phyloP scores from a whole-genome alignment of 1,139 yeast species.

The Hanseniaspora uvarum region DNA sequence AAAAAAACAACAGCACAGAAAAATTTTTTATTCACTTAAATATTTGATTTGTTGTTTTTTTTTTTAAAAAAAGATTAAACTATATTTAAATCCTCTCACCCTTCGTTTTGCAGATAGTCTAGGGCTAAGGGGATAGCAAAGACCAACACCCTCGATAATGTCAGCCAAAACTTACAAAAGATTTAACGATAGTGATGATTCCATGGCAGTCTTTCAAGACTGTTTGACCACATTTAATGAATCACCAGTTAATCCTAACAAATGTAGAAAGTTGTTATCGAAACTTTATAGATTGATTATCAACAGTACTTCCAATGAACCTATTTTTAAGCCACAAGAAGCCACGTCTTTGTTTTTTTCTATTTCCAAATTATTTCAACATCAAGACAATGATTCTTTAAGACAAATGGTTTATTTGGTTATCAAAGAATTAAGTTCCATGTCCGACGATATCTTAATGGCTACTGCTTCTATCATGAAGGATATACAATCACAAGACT shows the following conservation, averaged over 20 bases:
- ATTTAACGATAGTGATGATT: conserved; percentile 48
- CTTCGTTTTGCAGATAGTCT: too few species aligned
- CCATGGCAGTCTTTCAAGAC: conserved; percentile 95
- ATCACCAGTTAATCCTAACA: conserved; percentile 77
- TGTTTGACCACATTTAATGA: conserved; percentile 89
- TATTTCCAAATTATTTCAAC: conserved; percentile 88
- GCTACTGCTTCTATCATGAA: conserved; percentile 97
- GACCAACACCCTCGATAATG: conserved; percentile 35
- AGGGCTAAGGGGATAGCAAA: too few species aligned
- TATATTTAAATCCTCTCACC: too few species aligned
- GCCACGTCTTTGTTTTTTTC: conserved; percentile 90
- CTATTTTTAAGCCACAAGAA: conserved; percentile 75
- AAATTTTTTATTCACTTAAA: too few species aligned
- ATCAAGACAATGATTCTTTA: conserved; percentile 66
- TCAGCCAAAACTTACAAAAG: conserved; percentile 83
- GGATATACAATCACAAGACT: conserved; percentile 85
- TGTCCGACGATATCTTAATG: conserved; percentile 90
- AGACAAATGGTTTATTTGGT: conserved; percentile 92
- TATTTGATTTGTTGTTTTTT: too few species aligned
- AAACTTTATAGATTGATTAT: conserved; percentile 32
- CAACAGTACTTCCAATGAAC: conserved; percentile 42
- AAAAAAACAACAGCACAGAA: too few species aligned
- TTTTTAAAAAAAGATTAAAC: not conserved
- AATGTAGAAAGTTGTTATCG: conserved; percentile 71
- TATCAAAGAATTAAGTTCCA: conserved; percentile 74